Conservation (phyloP, 2,329 filamentous ascomycete species). For the Calycina marina region DNA sequence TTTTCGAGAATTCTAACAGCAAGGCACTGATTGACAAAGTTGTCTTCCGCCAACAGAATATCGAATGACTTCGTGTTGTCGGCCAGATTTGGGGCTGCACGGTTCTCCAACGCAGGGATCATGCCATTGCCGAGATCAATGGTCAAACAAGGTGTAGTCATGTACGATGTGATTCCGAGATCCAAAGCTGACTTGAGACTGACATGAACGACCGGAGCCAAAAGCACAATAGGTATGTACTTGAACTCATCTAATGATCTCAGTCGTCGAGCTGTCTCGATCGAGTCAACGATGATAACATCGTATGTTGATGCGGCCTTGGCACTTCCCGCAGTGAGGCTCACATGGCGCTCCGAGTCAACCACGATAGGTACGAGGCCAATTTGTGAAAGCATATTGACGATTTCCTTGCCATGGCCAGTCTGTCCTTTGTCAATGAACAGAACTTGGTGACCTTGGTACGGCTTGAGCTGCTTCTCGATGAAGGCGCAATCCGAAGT, state of each 20-base stretch:
- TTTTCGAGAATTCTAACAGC: conserved; percentile 96
- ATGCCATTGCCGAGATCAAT: conserved; percentile 94
- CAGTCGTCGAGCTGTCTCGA: conserved; percentile 74
- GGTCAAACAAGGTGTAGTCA: conserved; percentile 89
- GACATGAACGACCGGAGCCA: conserved; percentile 80
- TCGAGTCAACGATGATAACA: conserved; percentile 89
- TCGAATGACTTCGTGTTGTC: conserved; percentile 94
- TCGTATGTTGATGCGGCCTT: conserved; percentile 48
- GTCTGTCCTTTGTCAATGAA: conserved; percentile 90
- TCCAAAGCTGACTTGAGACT: conserved; percentile 88
- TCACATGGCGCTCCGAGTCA: conserved; percentile 56
- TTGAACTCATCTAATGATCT: conserved; percentile 90
- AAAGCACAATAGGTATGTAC: conserved; percentile 87
- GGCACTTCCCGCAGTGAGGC: conserved; percentile 36
- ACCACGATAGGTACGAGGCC: conserved; percentile 74
- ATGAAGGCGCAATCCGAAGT: conserved; percentile 66
- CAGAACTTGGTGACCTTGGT: conserved; percentile 80
- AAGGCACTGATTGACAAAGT: conserved; percentile 89
- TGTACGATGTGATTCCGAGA: conserved; percentile 94
- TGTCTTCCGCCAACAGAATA: conserved; percentile 90
- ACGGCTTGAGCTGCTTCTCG: conserved; percentile 73
- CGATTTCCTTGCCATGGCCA: conserved; percentile 60
- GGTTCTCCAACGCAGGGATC: conserved; percentile 85
- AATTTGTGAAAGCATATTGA: conserved; percentile 61
- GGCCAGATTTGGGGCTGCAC: conserved; percentile 77